These are phyloP conservation scores for Haplosporangium gracile DNA, from an alignment of 192 early-diverging fungal genomes.

Conservation along the genomic window DNA sequence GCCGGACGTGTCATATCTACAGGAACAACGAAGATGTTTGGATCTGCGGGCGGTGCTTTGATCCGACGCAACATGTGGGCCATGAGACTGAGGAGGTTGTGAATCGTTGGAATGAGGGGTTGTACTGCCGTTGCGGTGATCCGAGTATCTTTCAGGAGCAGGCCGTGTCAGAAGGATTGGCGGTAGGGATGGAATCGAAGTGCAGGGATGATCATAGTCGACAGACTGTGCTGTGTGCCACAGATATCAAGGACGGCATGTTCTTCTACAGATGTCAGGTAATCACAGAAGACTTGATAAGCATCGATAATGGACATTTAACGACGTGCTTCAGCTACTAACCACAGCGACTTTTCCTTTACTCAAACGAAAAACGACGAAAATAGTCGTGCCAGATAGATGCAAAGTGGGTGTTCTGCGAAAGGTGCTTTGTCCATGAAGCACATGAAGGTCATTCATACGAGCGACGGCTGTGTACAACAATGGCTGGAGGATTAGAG, in stretches of 20 bases:
- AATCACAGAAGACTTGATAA: not conserved
- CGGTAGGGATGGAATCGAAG: not conserved
- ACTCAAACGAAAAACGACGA: not conserved
- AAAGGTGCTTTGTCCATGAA: constrained; percentile 39
- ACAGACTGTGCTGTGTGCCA: constrained; percentile 34
- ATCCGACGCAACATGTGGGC: constrained; percentile 15
- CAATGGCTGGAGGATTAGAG: not conserved
- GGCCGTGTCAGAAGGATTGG: not conserved
- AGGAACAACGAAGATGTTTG: constrained; percentile 20
- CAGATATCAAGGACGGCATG: constrained; percentile 40
- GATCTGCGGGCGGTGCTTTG: constrained; percentile 46
- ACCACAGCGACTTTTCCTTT: not conserved
- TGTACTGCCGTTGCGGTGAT: constrained; percentile 46
- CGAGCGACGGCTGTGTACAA: constrained; percentile 13
- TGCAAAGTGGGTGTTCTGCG: constrained; percentile 24
- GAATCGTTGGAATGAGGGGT: constrained; percentile 27
- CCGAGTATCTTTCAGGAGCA: not conserved
- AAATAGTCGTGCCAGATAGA: constrained; percentile 44
- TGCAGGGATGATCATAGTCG: constrained; percentile 45
- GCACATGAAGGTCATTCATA: constrained; percentile 36
- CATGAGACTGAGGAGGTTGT: constrained; percentile 19
- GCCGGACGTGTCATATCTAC: constrained; percentile 22
- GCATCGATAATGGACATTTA: not conserved
- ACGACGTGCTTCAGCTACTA: not conserved
- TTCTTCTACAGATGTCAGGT: constrained; percentile 41